These are phyloP conservation scores for Rhypophila decipiens DNA, from an alignment of 495 filamentous ascomycete species.

Conservation along the genomic window DNA sequence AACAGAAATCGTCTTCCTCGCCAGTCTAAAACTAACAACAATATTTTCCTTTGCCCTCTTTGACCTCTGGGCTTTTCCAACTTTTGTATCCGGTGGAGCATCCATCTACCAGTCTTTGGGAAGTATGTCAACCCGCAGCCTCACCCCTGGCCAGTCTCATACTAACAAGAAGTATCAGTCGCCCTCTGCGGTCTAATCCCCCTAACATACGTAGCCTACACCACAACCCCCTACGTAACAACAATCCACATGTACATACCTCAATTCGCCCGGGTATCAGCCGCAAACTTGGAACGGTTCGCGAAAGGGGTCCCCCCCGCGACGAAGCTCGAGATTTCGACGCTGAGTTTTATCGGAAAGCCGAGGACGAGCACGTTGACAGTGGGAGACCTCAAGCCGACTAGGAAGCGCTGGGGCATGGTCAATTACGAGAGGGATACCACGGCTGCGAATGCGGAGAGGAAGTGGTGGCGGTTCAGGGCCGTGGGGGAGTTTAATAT, in stretches of 20 bases:
- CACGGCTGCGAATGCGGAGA: slow-evolving; percentile 10
- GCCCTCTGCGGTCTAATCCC: slow-evolving; percentile 56
- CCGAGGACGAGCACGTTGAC: slow-evolving; percentile 41
- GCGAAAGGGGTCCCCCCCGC: slow-evolving; percentile 53
- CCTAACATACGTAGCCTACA: slow-evolving; percentile 58
- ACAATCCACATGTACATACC: slow-evolving; percentile 65
- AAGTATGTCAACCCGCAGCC: slow-evolving; percentile 14
- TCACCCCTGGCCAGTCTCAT: background rate
- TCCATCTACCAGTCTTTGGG: slow-evolving; percentile 34
- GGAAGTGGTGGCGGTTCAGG: slow-evolving; percentile 32
- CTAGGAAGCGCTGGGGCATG: slow-evolving; percentile 34
- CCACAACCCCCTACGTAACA: slow-evolving; percentile 63
- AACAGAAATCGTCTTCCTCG: slow-evolving; percentile 53
- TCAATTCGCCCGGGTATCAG: slow-evolving; percentile 59
- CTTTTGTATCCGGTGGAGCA: slow-evolving; percentile 44
- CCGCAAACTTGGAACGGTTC: slow-evolving; percentile 60
- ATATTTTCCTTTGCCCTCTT: slow-evolving; percentile 64
- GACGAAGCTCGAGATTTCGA: slow-evolving; percentile 61
- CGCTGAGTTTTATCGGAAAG: slow-evolving; percentile 59
- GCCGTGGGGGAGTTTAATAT: slow-evolving; percentile 29
- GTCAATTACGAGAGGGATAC: slow-evolving; percentile 46
- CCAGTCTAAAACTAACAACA: slow-evolving; percentile 60
- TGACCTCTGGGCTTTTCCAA: slow-evolving; percentile 53
- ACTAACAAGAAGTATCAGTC: slow-evolving; percentile 32
- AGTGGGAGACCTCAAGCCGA: slow-evolving; percentile 44